Evolutionary conservation across 176 grass and related monocot species (phyloP), one percentile per base, ranked within the genome.

Genomic region (Saccharum officinarum): DNA sequence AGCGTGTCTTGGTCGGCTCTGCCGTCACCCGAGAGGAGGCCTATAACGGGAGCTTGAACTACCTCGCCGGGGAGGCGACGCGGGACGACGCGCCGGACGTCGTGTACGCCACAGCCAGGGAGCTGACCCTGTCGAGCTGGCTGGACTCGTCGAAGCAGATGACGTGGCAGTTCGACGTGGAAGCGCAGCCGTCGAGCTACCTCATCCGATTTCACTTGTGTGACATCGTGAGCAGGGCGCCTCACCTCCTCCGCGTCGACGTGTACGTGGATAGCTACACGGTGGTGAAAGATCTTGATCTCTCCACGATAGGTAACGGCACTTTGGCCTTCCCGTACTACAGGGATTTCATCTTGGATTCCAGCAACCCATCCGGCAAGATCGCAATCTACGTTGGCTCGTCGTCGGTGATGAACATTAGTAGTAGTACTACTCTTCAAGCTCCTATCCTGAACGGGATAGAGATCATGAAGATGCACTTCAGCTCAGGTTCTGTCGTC

Each of bases 191-290:
- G 10, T 75, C 88, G 36, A 71, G 70, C 8, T 97, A 97, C 41
- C 75, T 97, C 3, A 62, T 98, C 78, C 74, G 92, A 37, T 85
- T 95, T n/a, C 95, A 98, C 44, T 86, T 84, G 66, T 95, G 95
- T 3, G 82, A 98, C 82, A 87, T 95, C 79, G 85, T 95, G 41
- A 80, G 92, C 71, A 46, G 3, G 10, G 20, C 42, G 7, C 52
- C 84, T 16, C 10, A 59, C 76, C 33, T 34, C 3, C 85, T 98
- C 30, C 34, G 10, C 77, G 77, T 98, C 42, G 82, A 90, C 14
- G 80, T 61, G 28, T 93, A 88, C 22, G 67, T 93, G 6, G 78
- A 42, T 2, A 36, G 30, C 26, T 13, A n/a, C 86, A 3, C 3
- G 4, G 89, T 9, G 55, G 12, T 47, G 17, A 3, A 0, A 0